Base-by-base conservation (phyloP, 169 alveolate species). In the Cryptosporidium viatorum region DNA sequence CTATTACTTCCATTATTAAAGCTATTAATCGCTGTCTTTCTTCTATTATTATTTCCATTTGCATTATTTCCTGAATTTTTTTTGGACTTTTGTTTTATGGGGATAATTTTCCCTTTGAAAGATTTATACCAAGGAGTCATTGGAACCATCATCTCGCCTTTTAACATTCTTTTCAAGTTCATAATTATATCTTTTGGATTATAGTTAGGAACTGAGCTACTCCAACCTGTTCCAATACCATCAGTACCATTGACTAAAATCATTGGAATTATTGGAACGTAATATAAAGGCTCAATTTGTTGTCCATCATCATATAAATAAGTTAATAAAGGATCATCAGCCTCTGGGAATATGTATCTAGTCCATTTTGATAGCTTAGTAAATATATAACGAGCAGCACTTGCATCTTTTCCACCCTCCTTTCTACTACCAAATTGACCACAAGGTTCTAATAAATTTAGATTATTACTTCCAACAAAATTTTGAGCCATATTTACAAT, bases 371-470 rank as follows among this genome's bases (percentile, higher is more conserved):
- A 94, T 43, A 98, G 93, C 70, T 95, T 94, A 3, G 99, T 98
- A 91, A 94, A 96, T 55, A 97, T 97, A 93, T 98, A 98, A 85
- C 99, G 92, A 52, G 97, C 96, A 39, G 98, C 98, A 4, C 97
- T 94, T 41, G 99, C 99, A 85, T 98, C 99, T 92, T 98, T 98
- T 23, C 99, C 99, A 2, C 99, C 99, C 87, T 96, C 97, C 84
- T 96, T 96, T 89, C 99, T 92, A 65, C 99, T 97, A 55, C 99
- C 99, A 93, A 99, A 99, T 94, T 99, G 99, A 31, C 99, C 99
- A 39, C 97, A 95, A 12, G 99, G 99, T 85, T 94, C 92, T 62
- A 97, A 91, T 58, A 96, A 91, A 86, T 97, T 97, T 52, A 97
- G 92, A 85, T 93, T 94, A 84, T 93, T 94, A 29, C 99, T 93